Evolutionary conservation across 768 basidiomycete genomes (phyloP), one percentile per base, ranked within the genome.

Genomic region (Dentipellis fragilis): DNA sequence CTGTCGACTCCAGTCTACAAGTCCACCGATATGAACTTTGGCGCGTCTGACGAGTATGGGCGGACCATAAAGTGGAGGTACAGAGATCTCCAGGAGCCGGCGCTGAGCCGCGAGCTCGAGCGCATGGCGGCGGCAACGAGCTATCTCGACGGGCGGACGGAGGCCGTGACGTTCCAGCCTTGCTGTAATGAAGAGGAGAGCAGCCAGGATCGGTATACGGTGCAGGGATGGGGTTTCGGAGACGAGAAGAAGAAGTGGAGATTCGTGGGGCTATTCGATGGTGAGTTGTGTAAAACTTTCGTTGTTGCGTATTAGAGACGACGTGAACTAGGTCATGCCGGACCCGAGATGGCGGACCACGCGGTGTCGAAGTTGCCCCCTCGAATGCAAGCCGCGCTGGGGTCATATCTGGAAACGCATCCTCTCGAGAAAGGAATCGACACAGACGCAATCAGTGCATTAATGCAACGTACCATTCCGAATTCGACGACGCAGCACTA

Each of bases 231-330:
- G 52, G 9, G 42, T n/a, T 14, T 53, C 22, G 39, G 39, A 16
- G 29, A 35, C 8, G n/a, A 17, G 19, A 10, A 11, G 22, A 10
- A 3, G 12, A 10, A 3, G 12, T 76, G 76, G 74, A 62, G 64
- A 9, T 74, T 74, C 59, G 70, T 68, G 19, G 76, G 68, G 10
- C 67, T 77, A 22, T 75, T 75, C 51, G 76, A 76, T 58, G 75
- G 75, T 71, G 55, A 19, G 65, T 36, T 36, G 53, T 42, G 35
- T 38, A 19, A 19, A 19, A 46, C 19, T 51, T 21, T 51, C 10
- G 36, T 12, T 11, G 16, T 16, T 3, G 29, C 29, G 29, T 29
- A 29, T 29, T 29, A 6, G 29, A 29, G 29, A 12, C 12, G 48
- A 23, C 22, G 4, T 37, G 14, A 29, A 19, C 37, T 55, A 78